These are phyloP conservation scores for Millerozyma acaciae DNA, from an alignment of 805 yeast genomes.

Conservation along the genomic window DNA sequence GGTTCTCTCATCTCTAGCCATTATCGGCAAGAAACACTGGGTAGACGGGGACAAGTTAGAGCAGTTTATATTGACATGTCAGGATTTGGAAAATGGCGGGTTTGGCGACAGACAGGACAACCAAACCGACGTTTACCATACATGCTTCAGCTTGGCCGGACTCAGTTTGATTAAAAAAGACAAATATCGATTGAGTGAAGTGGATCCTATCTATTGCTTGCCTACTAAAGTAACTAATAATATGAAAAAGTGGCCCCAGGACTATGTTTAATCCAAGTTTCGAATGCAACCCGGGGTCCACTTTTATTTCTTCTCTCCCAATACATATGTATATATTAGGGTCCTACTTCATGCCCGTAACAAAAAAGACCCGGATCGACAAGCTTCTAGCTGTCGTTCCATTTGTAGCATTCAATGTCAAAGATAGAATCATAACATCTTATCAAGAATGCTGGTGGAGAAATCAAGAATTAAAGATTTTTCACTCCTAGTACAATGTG, in stretches of 20 bases:
- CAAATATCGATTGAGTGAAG: constrained; percentile 44
- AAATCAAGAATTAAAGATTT: no score
- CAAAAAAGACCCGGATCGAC: no score
- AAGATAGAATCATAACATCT: no score
- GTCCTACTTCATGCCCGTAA: no score
- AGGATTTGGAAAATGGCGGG: constrained; percentile 80
- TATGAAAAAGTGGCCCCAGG: constrained; percentile 23
- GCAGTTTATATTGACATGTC: constrained; percentile 69
- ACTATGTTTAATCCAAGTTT: constrained; percentile 1
- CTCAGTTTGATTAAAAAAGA: constrained; percentile 69
- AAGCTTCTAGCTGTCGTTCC: no score
- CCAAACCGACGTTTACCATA: constrained; percentile 90
- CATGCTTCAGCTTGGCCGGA: constrained; percentile 87
- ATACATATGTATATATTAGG: no score
- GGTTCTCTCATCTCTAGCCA: constrained; percentile 76
- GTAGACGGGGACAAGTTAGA: constrained; percentile 63
- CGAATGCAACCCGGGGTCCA: no score
- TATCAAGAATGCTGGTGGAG: no score
- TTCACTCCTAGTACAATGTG: no score
- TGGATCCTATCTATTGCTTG: constrained; percentile 87
- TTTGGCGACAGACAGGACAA: constrained; percentile 89
- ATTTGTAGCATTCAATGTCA: no score
- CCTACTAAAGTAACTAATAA: constrained; percentile 47
- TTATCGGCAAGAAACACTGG: constrained; percentile 68
- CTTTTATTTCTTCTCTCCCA: no score